Evolutionary conservation across 306 rosid genomes (phyloP).

Genomic region (Pueraria montana): DNA sequence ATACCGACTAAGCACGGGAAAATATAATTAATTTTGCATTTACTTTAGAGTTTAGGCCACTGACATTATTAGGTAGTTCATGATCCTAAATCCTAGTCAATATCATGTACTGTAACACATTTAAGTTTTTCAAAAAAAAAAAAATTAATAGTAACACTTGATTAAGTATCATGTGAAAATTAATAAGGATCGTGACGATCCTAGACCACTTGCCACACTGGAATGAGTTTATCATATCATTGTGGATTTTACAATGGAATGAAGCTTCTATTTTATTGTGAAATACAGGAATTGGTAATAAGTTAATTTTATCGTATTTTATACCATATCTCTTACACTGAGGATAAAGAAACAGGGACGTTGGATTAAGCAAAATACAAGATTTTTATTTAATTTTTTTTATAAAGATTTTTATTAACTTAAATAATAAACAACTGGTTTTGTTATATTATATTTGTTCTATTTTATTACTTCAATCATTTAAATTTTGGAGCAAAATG

Average conservation of each 20-base stretch:
- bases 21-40: conserved; percentile 19
- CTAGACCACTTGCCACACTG: background rate
- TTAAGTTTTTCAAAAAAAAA: too few relatives aligned
- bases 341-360: background rate
- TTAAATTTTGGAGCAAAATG: background rate
- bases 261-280: background rate
- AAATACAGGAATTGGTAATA: background rate
- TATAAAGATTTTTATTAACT: background rate
- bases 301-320: background rate
- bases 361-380: background rate
- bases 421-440: background rate
- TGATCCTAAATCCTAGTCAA: too few relatives aligned
- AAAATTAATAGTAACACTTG: too few relatives aligned
- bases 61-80: too few relatives aligned
- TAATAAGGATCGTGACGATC: too few relatives aligned
- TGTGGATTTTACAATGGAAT: background rate
- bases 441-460: background rate
- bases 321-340: background rate
- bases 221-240: background rate
- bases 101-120: too few relatives aligned
- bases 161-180: too few relatives aligned
- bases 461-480: background rate
- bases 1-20: background rate
- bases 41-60: too few relatives aligned
- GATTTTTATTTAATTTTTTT: too few relatives aligned